Percentiles rank a stretch among this genome's conserved stretches.
phyloP scores from a whole-genome alignment of 257 asterid species.

The Ocimum tenuiflorum region DNA sequence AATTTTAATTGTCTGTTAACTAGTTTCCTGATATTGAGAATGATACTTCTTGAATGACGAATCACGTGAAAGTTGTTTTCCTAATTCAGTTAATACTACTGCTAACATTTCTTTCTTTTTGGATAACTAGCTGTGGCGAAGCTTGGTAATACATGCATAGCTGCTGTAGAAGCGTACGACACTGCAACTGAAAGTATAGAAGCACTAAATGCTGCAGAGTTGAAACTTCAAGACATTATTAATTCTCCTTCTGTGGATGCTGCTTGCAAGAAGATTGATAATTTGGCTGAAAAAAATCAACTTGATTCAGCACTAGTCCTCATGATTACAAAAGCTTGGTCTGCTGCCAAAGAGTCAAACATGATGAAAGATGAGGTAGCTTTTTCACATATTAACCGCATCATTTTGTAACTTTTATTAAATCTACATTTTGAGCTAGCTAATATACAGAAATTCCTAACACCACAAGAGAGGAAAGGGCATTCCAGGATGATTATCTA shows the following conservation, averaged over 20 bases:
- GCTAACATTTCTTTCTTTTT: slow-evolving; percentile 17
- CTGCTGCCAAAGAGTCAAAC: slow-evolving; percentile 85
- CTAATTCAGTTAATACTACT: neutral
- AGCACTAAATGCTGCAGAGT: slow-evolving; percentile 70
- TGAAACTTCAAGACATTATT: slow-evolving; percentile 78
- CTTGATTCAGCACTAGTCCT: slow-evolving; percentile 83
- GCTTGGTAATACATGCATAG: slow-evolving; percentile 70
- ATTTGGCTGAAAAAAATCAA: slow-evolving; percentile 74
- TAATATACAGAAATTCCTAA: slow-evolving; percentile 2
- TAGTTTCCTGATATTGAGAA: slow-evolving; percentile 6
- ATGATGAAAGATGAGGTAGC: slow-evolving; percentile 79
- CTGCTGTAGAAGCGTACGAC: slow-evolving; percentile 75
- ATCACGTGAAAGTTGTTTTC: slow-evolving; percentile 3
- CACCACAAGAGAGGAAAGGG: neutral
- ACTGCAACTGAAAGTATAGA: slow-evolving; percentile 65
- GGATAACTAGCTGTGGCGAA: slow-evolving; percentile 56
- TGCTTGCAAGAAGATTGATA: slow-evolving; percentile 85
- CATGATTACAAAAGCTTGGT: slow-evolving; percentile 92
- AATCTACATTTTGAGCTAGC: neutral
- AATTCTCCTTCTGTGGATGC: slow-evolving; percentile 83
- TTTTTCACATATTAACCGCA: slow-evolving; percentile 3
- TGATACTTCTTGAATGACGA: neutral
- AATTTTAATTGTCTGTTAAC: neutral
- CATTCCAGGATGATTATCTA: too few species aligned
- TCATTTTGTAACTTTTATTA: neutral